Conservation (phyloP, 306 rosid genomes). For the Inga oerstediana region DNA sequence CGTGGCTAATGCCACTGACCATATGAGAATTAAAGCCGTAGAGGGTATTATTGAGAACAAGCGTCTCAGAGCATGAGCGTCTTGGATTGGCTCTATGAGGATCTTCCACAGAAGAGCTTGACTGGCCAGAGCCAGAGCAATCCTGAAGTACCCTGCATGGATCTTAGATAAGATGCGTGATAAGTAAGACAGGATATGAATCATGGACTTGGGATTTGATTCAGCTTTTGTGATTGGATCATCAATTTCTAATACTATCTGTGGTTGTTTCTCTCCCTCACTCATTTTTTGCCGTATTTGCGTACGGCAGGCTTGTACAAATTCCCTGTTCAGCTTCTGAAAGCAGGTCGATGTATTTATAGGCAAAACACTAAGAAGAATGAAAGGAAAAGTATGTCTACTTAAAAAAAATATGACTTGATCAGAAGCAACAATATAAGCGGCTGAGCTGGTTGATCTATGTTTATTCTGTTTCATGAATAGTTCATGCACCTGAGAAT, state of each 20-base stretch:
- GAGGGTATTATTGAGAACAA: slow-evolving; percentile 47
- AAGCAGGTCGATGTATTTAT: slow-evolving; percentile 28
- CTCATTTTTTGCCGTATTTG: slow-evolving; percentile 7
- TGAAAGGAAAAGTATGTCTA: neutral
- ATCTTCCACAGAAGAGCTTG: slow-evolving; percentile 60
- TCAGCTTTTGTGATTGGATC: neutral
- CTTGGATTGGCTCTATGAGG: slow-evolving; percentile 43
- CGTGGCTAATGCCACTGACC: slow-evolving; percentile 44
- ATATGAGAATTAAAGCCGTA: slow-evolving; percentile 34
- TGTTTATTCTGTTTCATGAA: neutral
- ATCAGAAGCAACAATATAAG: neutral
- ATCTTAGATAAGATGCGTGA: slow-evolving; percentile 36
- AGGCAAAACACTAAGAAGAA: neutral
- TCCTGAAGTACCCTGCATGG: slow-evolving; percentile 70
- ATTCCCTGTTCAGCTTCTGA: neutral
- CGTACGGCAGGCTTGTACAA: neutral
- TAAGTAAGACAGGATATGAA: neutral
- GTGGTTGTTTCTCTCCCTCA: slow-evolving; percentile 23
- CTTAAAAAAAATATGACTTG: neutral
- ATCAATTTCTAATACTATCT: slow-evolving; percentile 26
- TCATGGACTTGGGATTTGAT: slow-evolving; percentile 4
- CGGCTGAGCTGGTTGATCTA: neutral
- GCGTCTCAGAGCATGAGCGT: slow-evolving; percentile 35
- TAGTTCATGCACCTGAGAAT: neutral
- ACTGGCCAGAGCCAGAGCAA: slow-evolving; percentile 49